Base-by-base conservation (phyloP, 2,329 filamentous ascomycete genomes). In the Ambrosiella cleistominuta region DNA sequence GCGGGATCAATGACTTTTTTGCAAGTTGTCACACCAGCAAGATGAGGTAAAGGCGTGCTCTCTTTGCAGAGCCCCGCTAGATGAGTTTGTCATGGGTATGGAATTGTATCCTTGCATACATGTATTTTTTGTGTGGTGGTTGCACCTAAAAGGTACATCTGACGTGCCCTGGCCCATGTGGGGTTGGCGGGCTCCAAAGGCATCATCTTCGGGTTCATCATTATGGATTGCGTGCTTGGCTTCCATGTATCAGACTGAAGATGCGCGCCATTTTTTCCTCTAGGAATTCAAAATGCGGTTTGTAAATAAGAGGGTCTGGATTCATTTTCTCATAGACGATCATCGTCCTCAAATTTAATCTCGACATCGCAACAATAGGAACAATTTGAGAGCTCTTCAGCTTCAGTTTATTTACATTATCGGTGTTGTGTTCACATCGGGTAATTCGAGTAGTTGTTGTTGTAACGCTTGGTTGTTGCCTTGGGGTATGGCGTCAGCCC, bases 141-240 rank as follows among this genome's bases (percentile, higher is more conserved):
- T 36, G 27, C 35, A 47, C 57, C 40, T 12, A 47, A 49, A 53
- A 56, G 42, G 47, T 60, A 60, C 58, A 7, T 38, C 17, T 1
- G n/a, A 9, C 8, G 9, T 6, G 9, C 35, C 37, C 42, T n/a
- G 15, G n/a, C 44, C 44, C 27, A 51, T 51, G 19, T 51, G 47
- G 47, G 38, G 52, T 42, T 2, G 17, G 52, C 15, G 52, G 38
- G 52, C 42, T 38, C 40, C 52, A 19, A 35, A 54, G 37, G 39
- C 38, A 37, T 54, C 42, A 35, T 57, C 35, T 9, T 8, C 7
- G 36, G 17, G 39, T 47, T 38, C 7, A 50, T 13, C 39, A 42
- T 42, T 27, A 3, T 45, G 12, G 12, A 60, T 60, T 60, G 58
- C 58, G 58, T 60, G 58, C 58, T 60, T 54, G 58, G 49, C 13